Percentiles rank a stretch among this genome's conserved stretches.
Evolutionary conservation across 1,284 basidiomycete species (phyloP).

Genomic region (Marasmius oreades): DNA sequence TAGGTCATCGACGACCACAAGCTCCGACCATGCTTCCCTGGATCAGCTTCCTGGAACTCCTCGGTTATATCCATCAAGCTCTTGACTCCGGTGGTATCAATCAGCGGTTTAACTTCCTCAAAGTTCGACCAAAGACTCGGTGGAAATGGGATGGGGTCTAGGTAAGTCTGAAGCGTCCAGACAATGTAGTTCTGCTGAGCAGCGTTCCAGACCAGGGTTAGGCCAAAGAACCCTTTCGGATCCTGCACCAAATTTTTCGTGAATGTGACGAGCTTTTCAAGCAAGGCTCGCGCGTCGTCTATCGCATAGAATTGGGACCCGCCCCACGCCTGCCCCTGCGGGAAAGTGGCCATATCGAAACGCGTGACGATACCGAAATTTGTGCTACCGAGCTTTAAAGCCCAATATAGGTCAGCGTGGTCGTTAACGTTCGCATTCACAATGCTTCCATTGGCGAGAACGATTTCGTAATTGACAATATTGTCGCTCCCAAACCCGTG

Average conservation of each 20-base stretch:
- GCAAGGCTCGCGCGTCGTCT: conserved; percentile 9
- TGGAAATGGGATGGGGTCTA: conserved; percentile 17
- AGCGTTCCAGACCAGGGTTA: conserved; percentile 17
- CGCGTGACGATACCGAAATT: conserved; percentile 23
- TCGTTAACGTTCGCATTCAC: conserved; percentile 16
- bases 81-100: conserved; percentile 19
- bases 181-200: conserved; percentile 16
- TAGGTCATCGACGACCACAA: conserved; percentile 19
- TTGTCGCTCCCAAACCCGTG: conserved; percentile 22
- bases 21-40: conserved; percentile 14
- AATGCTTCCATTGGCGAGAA: conserved; percentile 19
- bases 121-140: conserved; percentile 17
- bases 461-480: conserved; percentile 21
- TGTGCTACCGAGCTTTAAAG: conserved; percentile 21
- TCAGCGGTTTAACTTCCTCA: conserved; percentile 10
- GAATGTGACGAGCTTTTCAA: conserved; percentile 17
- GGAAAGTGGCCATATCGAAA: conserved; percentile 20
- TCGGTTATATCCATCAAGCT: conserved; percentile 17
- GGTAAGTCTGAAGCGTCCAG: conserved; percentile 20
- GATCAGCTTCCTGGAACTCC: conserved; percentile 18
- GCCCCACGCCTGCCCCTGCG: conserved; percentile 19
- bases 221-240: conserved; percentile 16
- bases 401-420: conserved; percentile 19
- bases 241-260: conserved; percentile 15
- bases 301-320: conserved; percentile 18